Evolutionary conservation across 306 rosid species (phyloP), one percentile per base, ranked within the genome.

Genomic region (Alnus rubra): DNA sequence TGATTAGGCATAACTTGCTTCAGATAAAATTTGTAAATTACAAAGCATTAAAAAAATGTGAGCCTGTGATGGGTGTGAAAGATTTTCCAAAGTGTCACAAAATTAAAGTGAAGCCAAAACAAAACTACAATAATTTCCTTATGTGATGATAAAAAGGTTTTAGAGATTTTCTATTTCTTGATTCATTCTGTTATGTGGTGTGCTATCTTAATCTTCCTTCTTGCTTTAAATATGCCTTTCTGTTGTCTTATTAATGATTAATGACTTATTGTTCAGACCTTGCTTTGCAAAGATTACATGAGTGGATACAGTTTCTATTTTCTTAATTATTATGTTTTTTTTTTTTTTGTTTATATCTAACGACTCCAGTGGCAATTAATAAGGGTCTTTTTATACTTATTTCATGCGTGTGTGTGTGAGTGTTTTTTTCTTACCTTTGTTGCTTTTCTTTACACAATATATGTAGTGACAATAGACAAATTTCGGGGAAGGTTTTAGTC

Each of bases 401-500:
- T 45, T 39, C 12, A 4, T 23, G 12, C 77, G 73, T 64, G 64
- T 63, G 64, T 63, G 50, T 71, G 53, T 6, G 28, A 23, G 28
- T 23, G 0, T 23, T 23, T 70, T 49, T 15, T 10, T 39, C 56
- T 44, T 44, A 71, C 4, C 4, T 63, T 23, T 48, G 18, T 45
- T 48, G 12, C 58, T 60, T 23, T 74, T n/a, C 16, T 7, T 37
- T 69, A 35, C 59, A 39, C 45, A 42, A 39, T 18, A 55, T 74
- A 6, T 74, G 60, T 54, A 92, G 97, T 72, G 89, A 89, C 37
- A 84, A 84, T 69, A 92, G 93, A 33, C 98, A 83, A 47, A 79
- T 94, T 77, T 80, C 87, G 0, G 98, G 97, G 44, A 76, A 87
- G 76, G 97, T 94, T 14, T 71, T 94, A 52, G 97, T 94, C 44